phyloP scores from a whole-genome alignment of 352 stramenopile species.

The Aphanomyces cochlioides region DNA sequence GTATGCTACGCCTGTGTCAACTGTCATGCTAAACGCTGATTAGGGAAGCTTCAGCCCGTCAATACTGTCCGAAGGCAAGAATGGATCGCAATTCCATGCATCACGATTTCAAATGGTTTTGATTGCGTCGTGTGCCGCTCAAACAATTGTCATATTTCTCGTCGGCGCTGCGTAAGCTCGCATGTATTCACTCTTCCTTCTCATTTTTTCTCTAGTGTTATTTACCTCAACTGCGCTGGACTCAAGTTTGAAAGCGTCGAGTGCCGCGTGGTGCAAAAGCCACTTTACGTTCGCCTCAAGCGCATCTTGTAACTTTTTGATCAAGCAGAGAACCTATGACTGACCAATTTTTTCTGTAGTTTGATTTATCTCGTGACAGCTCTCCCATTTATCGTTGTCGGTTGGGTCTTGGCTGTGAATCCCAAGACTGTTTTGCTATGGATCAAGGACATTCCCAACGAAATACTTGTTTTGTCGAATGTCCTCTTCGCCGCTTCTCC shows the following conservation, averaged over 20 bases:
- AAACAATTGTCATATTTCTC: conserved; percentile 8
- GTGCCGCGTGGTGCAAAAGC: conserved; percentile 44
- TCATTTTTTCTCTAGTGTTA: background rate
- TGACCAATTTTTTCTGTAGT: background rate
- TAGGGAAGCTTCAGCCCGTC: too few species aligned
- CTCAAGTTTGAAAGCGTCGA: conserved; percentile 53
- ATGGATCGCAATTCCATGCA: background rate
- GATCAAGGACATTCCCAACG: background rate
- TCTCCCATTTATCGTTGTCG: conserved; percentile 21
- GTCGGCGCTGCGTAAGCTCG: conserved; percentile 5
- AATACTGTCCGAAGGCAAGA: too few species aligned
- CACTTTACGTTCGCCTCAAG: conserved; percentile 56
- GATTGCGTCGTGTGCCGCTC: background rate
- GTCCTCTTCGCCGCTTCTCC: conserved; percentile 10
- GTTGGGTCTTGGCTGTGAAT: conserved; percentile 12
- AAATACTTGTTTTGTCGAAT: background rate
- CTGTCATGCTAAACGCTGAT: background rate
- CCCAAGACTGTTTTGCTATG: background rate
- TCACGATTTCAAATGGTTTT: conserved; percentile 7
- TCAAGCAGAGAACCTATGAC: background rate
- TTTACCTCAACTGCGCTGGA: conserved; percentile 42
- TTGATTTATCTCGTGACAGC: conserved; percentile 8
- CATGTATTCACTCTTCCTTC: background rate
- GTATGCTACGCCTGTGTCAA: conserved; percentile 1
- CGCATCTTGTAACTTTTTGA: conserved; percentile 47